Evolutionary conservation across 2,329 filamentous ascomycete genomes (phyloP).

Genomic region (Zymoseptoria crescenta): DNA sequence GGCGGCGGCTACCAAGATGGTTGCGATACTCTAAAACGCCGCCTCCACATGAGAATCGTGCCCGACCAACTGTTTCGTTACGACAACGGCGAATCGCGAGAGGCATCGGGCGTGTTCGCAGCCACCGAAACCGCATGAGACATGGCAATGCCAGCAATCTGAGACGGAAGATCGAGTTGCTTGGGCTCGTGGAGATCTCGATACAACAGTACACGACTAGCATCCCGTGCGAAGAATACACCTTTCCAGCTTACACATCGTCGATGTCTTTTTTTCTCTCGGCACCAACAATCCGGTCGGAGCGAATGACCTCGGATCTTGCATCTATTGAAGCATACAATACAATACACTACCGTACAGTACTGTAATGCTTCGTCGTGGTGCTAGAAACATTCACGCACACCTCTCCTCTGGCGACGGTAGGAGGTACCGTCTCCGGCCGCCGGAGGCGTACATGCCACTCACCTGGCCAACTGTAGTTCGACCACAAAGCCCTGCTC

Average conservation of each 20-base stretch:
- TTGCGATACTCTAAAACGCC: not conserved
- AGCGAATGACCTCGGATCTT: not conserved
- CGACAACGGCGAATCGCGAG: not conserved
- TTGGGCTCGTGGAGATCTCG: not conserved
- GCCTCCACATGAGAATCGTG: not conserved
- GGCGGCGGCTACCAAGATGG: not conserved
- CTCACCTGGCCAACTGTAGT: constrained; percentile 9
- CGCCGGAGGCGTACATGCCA: constrained; percentile 3
- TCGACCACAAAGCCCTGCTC: constrained; percentile 1
- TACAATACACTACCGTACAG: not conserved
- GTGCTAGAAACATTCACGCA: too few relatives aligned
- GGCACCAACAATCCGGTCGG: constrained; percentile 3
- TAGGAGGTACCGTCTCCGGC: not conserved
- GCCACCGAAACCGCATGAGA: not conserved
- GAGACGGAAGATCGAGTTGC: not conserved
- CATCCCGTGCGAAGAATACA: not conserved
- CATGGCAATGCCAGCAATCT: not conserved
- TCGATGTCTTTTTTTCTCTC: not conserved
- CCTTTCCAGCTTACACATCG: not conserved
- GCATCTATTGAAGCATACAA: not conserved
- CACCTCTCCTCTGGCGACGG: too few relatives aligned
- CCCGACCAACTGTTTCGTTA: not conserved
- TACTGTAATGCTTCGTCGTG: too few relatives aligned
- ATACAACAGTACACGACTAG: not conserved
- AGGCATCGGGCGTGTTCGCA: not conserved